Conservation (phyloP, 768 basidiomycete genomes). For the Clitopilus passeckerianus region DNA sequence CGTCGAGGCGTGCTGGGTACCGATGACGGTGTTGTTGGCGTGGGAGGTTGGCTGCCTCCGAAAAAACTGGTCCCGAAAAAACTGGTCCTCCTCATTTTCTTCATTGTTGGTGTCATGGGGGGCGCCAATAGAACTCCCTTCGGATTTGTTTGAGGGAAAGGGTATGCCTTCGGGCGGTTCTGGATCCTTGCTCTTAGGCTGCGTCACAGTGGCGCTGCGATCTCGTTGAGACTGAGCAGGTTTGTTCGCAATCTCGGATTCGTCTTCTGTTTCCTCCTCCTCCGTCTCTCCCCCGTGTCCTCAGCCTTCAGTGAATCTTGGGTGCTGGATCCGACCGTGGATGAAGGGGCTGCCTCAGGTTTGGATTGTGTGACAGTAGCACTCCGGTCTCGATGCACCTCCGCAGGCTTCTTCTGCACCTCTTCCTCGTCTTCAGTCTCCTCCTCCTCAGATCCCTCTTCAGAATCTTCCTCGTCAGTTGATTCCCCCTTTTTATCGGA, state of each 20-base stretch:
- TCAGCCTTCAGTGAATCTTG: slow-evolving; percentile 20
- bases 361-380: background rate
- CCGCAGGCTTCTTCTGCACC: slow-evolving; percentile 11
- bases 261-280: slow-evolving; percentile 18
- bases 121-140: slow-evolving; percentile 1
- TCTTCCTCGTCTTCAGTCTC: slow-evolving; percentile 17
- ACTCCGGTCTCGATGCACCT: slow-evolving; percentile 7
- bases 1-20: slow-evolving; percentile 1
- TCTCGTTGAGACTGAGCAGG: background rate
- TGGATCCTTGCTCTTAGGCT: background rate
- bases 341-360: background rate
- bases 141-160: background rate
- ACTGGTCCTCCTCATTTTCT: background rate
- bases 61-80: background rate
- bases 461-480: background rate
- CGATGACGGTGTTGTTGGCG: background rate
- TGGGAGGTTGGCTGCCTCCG: background rate
- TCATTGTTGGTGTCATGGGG: background rate
- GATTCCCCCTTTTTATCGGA: background rate
- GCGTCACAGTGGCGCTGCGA: background rate
- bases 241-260: background rate
- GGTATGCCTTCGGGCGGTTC: background rate
- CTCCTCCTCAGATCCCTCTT: background rate
- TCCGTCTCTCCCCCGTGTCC: slow-evolving; percentile 22
- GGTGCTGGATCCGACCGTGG: background rate